Percentiles rank a stretch among this genome's conserved stretches.
Evolutionary conservation across 176 grass and related monocot species (phyloP).

Genomic region (Luzula sylvatica): DNA sequence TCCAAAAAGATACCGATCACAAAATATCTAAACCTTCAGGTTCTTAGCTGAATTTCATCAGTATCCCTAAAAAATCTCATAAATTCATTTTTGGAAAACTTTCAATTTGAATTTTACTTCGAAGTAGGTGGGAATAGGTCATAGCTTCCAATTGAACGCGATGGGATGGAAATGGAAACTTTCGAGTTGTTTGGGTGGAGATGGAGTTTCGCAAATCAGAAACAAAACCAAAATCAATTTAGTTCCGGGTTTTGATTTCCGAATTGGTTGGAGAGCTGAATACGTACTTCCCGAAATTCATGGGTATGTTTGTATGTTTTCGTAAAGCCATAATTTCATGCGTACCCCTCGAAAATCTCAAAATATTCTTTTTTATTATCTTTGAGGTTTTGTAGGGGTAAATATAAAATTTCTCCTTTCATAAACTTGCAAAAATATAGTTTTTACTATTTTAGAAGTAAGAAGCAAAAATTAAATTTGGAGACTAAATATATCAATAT

Average conservation of each 20-base stretch:
- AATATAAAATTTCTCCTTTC: no score
- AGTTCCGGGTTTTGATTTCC: conserved; percentile 89
- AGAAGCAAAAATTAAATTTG: background rate
- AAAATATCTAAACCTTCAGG: conserved; percentile 90
- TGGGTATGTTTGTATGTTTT: conserved; percentile 34
- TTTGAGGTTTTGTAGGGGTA: background rate
- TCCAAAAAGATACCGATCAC: conserved; percentile 96
- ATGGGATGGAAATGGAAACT: conserved; percentile 95
- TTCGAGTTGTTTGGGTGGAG: conserved; percentile 80
- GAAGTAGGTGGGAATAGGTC: conserved; percentile 72
- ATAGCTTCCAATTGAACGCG: conserved; percentile 71
- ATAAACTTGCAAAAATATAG: no score
- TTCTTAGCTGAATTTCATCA: conserved; percentile 2
- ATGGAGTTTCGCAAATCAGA: conserved; percentile 78
- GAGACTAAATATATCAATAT: no score
- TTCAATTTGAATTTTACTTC: background rate
- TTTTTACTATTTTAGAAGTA: no score
- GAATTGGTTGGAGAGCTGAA: conserved; percentile 90
- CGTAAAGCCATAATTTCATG: no score
- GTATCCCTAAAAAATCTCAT: background rate
- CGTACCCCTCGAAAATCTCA: background rate
- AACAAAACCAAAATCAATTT: conserved; percentile 78
- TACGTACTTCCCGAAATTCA: conserved; percentile 93
- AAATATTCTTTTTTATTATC: background rate
- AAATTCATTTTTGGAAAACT: background rate